Evolutionary conservation across 257 asterid genomes (phyloP).

Genomic region (Fraxinus excelsior): DNA sequence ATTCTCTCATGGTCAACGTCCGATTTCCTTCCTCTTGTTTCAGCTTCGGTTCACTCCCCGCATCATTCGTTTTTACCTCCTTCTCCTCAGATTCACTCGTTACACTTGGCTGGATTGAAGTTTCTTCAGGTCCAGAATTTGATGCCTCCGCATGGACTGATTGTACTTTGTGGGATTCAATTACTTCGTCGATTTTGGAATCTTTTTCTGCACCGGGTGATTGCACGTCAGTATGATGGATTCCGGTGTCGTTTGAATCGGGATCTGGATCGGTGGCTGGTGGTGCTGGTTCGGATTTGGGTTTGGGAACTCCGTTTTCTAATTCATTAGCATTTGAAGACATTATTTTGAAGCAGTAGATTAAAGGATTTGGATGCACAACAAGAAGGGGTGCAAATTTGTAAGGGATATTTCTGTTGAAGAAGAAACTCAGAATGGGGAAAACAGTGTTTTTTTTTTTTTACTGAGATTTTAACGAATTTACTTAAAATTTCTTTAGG

Average conservation of each 20-base stretch:
- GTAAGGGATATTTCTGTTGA: conserved; percentile 6
- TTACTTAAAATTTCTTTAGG: too few relatives aligned
- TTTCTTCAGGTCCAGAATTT: conserved; percentile 35
- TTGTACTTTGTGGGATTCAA: conserved; percentile 35
- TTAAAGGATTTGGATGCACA: conserved; percentile 28
- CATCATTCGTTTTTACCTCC: conserved; percentile 32
- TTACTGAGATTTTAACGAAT: not conserved
- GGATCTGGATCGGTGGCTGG: conserved; percentile 55
- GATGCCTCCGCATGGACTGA: conserved; percentile 39
- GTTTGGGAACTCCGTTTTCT: conserved; percentile 45
- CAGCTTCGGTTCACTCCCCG: conserved; percentile 42
- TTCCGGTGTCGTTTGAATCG: conserved; percentile 36
- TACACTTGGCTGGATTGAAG: conserved; percentile 35
- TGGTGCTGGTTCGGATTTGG: conserved; percentile 25
- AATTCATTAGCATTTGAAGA: conserved; percentile 47
- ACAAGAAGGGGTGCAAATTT: not conserved
- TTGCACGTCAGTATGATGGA: conserved; percentile 29
- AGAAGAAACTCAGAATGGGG: not conserved
- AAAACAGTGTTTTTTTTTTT: not conserved
- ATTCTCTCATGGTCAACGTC: conserved; percentile 94
- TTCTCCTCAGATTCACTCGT: conserved; percentile 30
- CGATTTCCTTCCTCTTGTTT: conserved; percentile 61
- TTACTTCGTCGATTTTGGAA: conserved; percentile 10
- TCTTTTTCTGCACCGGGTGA: conserved; percentile 36
- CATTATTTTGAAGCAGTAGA: conserved; percentile 28